Evolutionary conservation across 108 stramenopile genomes (phyloP).

Genomic region (Cyclotella atomus): DNA sequence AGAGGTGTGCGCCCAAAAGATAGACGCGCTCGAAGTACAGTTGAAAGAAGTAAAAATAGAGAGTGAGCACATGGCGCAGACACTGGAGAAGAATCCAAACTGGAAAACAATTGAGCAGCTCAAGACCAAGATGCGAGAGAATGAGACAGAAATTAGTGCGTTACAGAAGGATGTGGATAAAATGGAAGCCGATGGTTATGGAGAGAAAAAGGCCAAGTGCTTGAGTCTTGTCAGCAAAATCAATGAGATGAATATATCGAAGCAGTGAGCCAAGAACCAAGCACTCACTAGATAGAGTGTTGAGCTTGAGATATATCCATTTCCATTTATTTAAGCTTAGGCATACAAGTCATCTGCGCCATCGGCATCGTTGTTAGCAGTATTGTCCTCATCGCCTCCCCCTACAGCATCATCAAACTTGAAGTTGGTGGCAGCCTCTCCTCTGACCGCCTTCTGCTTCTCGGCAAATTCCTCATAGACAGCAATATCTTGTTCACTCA

Average conservation of each 20-base stretch:
- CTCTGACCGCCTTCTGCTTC: conserved; percentile 74
- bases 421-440: conserved; percentile 41
- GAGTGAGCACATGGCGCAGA: background rate
- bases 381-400: conserved; percentile 16
- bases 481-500: conserved; percentile 84
- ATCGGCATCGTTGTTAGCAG: conserved; percentile 13
- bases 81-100: conserved; percentile 13
- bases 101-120: conserved; percentile 17
- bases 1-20: conserved; percentile 11
- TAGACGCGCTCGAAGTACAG: conserved; percentile 5
- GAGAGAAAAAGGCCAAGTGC: conserved; percentile 6
- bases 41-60: background rate
- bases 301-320: too few relatives aligned
- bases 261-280: too few relatives aligned
- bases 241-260: background rate
- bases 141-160: conserved; percentile 10
- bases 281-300: too few relatives aligned
- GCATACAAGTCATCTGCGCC: conserved; percentile 25
- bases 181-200: conserved; percentile 17
- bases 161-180: conserved; percentile 5
- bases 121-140: conserved; percentile 6
- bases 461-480: conserved; percentile 89
- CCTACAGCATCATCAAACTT: conserved; percentile 27
- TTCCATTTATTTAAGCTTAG: too few relatives aligned
- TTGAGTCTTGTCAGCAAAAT: conserved; percentile 13